These are phyloP conservation scores for Cucurbitaria berberidis DNA, from an alignment of 2,329 filamentous ascomycete genomes.

Conservation along the genomic window DNA sequence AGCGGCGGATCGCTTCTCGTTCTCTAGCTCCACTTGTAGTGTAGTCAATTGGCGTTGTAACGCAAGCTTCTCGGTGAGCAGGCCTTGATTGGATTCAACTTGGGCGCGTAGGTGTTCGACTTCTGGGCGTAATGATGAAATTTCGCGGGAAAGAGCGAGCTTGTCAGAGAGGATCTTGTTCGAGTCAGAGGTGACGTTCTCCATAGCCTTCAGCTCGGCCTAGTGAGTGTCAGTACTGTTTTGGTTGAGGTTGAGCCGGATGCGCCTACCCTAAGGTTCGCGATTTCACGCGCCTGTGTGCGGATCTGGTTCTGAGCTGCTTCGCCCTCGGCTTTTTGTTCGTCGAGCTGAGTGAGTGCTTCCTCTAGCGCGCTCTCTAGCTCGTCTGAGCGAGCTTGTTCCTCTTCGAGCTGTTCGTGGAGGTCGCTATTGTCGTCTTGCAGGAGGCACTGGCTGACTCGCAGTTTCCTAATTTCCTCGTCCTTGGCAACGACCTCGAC, in stretches of 20 bases:
- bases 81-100: conserved; percentile 65
- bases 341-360: conserved; percentile 54
- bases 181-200: conserved; percentile 70
- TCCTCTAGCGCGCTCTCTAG: conserved; percentile 60
- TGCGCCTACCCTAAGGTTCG: conserved; percentile 62
- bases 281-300: conserved; percentile 60
- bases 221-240: conserved; percentile 45
- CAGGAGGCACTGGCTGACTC: conserved; percentile 69
- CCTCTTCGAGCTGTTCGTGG: conserved; percentile 65
- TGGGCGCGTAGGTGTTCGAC: conserved; percentile 67
- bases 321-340: conserved; percentile 54
- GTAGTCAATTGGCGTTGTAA: conserved; percentile 79
- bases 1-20: conserved; percentile 74
- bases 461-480: conserved; percentile 74
- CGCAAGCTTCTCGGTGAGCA: conserved; percentile 78
- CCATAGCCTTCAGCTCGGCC: conserved; percentile 74
- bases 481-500: conserved; percentile 73
- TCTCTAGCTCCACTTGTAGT: conserved; percentile 80
- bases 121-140: conserved; percentile 65
- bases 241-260: conserved; percentile 50
- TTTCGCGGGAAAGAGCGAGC: conserved; percentile 64
- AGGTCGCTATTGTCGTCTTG: conserved; percentile 75
- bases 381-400: conserved; percentile 65
- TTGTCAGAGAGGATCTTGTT: conserved; percentile 73
- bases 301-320: conserved; percentile 59